Conservation (phyloP, 2,329 filamentous ascomycete species). For the Botryotinia globosa region DNA sequence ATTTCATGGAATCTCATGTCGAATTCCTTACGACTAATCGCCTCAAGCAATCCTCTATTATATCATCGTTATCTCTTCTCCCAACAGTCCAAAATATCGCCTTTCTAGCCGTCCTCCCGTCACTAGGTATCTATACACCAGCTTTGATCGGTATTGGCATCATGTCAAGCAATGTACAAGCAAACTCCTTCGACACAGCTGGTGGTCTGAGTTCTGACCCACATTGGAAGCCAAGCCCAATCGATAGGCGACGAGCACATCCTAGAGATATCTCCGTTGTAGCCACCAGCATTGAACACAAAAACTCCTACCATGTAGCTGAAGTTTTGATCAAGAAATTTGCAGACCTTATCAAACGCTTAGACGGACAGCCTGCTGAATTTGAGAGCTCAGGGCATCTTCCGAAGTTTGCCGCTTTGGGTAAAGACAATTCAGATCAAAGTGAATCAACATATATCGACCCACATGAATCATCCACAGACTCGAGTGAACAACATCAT, state of each 20-base stretch:
- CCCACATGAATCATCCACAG: background rate
- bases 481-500: background rate
- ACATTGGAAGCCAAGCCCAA: background rate
- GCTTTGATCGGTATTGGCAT: constrained; percentile 3
- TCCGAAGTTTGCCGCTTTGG: background rate
- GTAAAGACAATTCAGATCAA: background rate
- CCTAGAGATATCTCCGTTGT: background rate
- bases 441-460: background rate
- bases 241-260: background rate
- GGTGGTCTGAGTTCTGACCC: background rate
- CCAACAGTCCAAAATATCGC: background rate
- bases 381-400: background rate
- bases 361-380: background rate
- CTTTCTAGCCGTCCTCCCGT: background rate
- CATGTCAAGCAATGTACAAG: constrained; percentile 1
- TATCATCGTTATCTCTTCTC: background rate
- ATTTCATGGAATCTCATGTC: background rate
- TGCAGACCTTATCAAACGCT: background rate
- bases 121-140: constrained; percentile 2
- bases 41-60: background rate
- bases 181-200: background rate
- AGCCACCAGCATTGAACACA: background rate
- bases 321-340: constrained; percentile 1
- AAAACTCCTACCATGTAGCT: background rate
- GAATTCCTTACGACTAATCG: background rate